Evolutionary conservation across 164 flowering plant genomes (phyloP).

Genomic region (Magnolia kwangsiensis): DNA sequence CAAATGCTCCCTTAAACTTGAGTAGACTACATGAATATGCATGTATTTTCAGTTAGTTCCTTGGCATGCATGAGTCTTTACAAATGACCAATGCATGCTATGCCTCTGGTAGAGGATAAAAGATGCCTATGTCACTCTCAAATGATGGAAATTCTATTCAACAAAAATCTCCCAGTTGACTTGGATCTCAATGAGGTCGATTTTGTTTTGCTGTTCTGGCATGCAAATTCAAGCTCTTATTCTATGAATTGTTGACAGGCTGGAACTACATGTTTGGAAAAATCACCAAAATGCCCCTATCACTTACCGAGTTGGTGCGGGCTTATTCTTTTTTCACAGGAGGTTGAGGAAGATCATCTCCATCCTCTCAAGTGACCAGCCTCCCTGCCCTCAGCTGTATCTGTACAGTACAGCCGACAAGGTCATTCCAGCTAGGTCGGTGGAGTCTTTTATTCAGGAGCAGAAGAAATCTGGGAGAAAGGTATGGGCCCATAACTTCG

Average conservation of each 20-base stretch:
- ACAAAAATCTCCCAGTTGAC: too few relatives aligned
- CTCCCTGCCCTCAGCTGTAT: constrained; percentile 82
- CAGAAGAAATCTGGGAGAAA: constrained; percentile 54
- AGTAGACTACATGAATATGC: too few relatives aligned
- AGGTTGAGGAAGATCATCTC: constrained; percentile 47
- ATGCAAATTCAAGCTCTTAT: too few relatives aligned
- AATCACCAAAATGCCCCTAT: not conserved
- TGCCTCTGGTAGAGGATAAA: too few relatives aligned
- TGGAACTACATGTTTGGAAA: not conserved
- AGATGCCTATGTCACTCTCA: too few relatives aligned
- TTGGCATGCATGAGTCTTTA: too few relatives aligned
- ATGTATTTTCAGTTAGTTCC: too few relatives aligned
- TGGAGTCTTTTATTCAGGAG: constrained; percentile 52
- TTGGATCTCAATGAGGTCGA: too few relatives aligned
- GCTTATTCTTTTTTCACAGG: constrained; percentile 34
- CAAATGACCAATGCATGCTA: too few relatives aligned
- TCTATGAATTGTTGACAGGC: not conserved
- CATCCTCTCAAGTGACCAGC: constrained; percentile 51
- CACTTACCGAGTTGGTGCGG: not conserved
- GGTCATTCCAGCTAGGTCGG: constrained; percentile 60
- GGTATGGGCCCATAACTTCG: constrained; percentile 56
- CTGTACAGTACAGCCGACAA: constrained; percentile 85
- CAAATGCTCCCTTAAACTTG: too few relatives aligned
- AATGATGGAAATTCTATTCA: too few relatives aligned
- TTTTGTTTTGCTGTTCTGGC: too few relatives aligned